Evolutionary conservation across 345 rosid genomes (phyloP).

Genomic region (Jatropha curcas): DNA sequence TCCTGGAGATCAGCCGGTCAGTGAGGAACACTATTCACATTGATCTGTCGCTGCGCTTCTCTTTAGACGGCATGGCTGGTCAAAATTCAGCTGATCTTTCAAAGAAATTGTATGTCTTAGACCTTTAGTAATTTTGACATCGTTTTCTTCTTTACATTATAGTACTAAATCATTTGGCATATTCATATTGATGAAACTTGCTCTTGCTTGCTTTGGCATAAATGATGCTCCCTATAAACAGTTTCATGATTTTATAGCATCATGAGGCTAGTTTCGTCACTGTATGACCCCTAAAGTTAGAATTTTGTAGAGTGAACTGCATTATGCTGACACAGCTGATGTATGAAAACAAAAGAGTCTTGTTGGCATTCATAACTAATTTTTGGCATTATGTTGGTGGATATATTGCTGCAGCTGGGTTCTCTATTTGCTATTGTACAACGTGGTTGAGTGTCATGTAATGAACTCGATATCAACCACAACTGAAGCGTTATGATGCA

Average conservation of each 20-base stretch:
- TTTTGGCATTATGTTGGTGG: not conserved
- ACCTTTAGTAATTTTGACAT: not conserved
- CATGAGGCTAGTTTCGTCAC: not conserved
- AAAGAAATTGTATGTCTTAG: constrained; percentile 47
- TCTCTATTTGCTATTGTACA: not conserved
- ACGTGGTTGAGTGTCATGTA: not conserved
- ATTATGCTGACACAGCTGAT: not conserved
- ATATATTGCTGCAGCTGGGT: not conserved
- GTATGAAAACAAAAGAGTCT: not conserved
- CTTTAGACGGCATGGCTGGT: constrained; percentile 57
- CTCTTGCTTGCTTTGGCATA: not conserved
- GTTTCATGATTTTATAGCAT: not conserved
- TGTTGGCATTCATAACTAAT: not conserved
- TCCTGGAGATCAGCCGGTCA: constrained; percentile 70
- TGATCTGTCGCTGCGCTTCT: constrained; percentile 72
- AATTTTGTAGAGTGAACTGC: not conserved
- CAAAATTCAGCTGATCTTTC: constrained; percentile 37
- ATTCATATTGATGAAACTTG: not conserved
- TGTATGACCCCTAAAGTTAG: not conserved
- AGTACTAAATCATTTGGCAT: not conserved
- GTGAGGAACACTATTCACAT: constrained; percentile 61
- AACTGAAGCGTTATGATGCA: not conserved
- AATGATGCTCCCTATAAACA: not conserved
- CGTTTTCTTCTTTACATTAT: not conserved
- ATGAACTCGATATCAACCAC: not conserved